Percentiles rank a stretch among this genome's conserved stretches.
Evolutionary conservation across 257 asterid species (phyloP).

Genomic region (Sherardia arvensis): DNA sequence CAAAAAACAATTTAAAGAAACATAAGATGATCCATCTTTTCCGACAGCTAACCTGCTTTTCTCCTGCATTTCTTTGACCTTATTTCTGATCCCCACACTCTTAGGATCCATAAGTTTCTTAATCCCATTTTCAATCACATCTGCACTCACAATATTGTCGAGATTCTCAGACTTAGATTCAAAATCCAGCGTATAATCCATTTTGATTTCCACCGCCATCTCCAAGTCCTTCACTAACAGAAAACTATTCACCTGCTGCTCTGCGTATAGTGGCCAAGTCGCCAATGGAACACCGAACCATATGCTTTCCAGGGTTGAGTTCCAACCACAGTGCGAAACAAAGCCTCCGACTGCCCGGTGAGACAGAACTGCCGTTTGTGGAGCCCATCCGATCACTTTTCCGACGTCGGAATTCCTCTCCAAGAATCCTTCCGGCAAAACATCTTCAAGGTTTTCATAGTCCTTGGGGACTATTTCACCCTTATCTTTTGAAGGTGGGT

Average conservation of each 20-base stretch:
- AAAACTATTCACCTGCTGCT: background rate
- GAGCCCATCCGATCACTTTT: background rate
- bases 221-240: background rate
- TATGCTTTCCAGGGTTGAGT: background rate
- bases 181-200: background rate
- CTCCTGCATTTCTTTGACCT: background rate
- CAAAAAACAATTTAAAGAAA: background rate
- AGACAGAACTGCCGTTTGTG: background rate
- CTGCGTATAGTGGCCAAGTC: background rate
- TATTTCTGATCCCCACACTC: background rate
- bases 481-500: background rate
- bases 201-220: background rate
- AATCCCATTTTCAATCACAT: background rate
- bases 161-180: background rate
- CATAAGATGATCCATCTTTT: background rate
- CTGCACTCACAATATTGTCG: background rate
- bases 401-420: background rate
- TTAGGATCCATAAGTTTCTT: background rate
- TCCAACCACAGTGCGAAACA: background rate
- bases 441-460: background rate
- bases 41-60: background rate
- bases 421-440: background rate
- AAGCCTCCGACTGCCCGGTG: background rate
- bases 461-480: background rate
- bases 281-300: background rate